phyloP scores from a whole-genome alignment of 306 rosid species.

The Quercus ilex region DNA sequence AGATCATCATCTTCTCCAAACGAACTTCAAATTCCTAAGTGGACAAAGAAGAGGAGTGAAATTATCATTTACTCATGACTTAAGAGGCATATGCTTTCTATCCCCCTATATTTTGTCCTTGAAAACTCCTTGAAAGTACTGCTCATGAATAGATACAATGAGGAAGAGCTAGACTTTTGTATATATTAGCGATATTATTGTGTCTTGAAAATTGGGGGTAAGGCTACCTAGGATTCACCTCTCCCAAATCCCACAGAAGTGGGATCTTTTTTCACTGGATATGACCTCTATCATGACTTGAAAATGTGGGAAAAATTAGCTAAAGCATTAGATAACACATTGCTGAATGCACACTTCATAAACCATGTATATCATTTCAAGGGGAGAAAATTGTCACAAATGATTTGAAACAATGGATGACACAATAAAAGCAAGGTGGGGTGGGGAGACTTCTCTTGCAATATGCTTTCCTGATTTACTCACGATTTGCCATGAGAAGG shows the following conservation, averaged over 20 bases:
- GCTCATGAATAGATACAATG: not conserved
- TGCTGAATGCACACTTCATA: not conserved
- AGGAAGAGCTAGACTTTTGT: not conserved
- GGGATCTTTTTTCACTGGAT: too few species aligned
- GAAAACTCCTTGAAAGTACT: not conserved
- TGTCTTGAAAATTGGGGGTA: not conserved
- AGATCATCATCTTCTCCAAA: not conserved
- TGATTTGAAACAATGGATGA: too few species aligned
- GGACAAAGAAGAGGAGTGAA: not conserved
- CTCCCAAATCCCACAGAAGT: too few species aligned
- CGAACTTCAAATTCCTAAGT: not conserved
- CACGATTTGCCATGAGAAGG: too few species aligned
- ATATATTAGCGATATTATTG: not conserved
- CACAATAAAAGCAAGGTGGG: too few species aligned
- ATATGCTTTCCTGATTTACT: too few species aligned
- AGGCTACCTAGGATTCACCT: too few species aligned
- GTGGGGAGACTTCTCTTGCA: too few species aligned
- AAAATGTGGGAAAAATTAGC: not conserved
- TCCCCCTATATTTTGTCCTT: not conserved
- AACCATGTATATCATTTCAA: not conserved
- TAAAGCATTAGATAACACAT: not conserved
- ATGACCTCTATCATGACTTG: not conserved
- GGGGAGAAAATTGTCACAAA: too few species aligned
- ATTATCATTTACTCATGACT: not conserved
- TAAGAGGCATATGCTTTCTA: not conserved